Evolutionary conservation across 1,284 basidiomycete species (phyloP).

Genomic region (Marasmius fiardii): DNA sequence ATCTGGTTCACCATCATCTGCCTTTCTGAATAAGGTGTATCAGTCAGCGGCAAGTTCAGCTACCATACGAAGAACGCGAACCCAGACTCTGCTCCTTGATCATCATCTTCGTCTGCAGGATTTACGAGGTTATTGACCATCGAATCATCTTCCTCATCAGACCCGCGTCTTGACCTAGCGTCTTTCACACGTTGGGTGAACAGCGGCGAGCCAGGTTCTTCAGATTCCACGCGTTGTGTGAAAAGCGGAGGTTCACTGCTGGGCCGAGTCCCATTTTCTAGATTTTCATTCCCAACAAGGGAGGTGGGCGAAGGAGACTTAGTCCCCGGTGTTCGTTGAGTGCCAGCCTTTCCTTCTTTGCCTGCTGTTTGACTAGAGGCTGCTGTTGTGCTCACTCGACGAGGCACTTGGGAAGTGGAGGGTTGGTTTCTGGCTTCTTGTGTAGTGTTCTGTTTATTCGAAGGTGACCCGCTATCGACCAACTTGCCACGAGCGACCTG

Average conservation of each 20-base stretch:
- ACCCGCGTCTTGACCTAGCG: not conserved
- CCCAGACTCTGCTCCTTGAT: not conserved
- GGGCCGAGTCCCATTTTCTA: not conserved
- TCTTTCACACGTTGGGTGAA: not conserved
- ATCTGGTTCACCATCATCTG: not conserved
- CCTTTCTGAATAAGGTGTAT: too few relatives aligned
- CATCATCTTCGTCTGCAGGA: not conserved
- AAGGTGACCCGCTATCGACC: too few relatives aligned
- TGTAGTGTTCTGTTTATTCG: too few relatives aligned
- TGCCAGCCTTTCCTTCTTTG: too few relatives aligned
- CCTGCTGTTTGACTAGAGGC: too few relatives aligned
- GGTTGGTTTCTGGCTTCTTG: too few relatives aligned
- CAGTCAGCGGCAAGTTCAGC: too few relatives aligned
- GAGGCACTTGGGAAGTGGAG: too few relatives aligned
- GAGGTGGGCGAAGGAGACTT: not conserved
- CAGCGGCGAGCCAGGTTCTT: not conserved
- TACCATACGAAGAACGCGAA: too few relatives aligned
- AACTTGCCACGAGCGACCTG: not conserved
- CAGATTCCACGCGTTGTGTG: not conserved
- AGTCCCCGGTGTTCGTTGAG: too few relatives aligned
- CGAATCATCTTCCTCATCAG: conserved; percentile 4
- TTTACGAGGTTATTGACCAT: conserved; percentile 6
- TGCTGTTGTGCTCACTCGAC: too few relatives aligned
- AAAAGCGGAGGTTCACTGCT: not conserved
- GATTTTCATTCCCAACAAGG: not conserved